Conservation (phyloP, 2,329 filamentous ascomycete species). For the Fusarium sp. region DNA sequence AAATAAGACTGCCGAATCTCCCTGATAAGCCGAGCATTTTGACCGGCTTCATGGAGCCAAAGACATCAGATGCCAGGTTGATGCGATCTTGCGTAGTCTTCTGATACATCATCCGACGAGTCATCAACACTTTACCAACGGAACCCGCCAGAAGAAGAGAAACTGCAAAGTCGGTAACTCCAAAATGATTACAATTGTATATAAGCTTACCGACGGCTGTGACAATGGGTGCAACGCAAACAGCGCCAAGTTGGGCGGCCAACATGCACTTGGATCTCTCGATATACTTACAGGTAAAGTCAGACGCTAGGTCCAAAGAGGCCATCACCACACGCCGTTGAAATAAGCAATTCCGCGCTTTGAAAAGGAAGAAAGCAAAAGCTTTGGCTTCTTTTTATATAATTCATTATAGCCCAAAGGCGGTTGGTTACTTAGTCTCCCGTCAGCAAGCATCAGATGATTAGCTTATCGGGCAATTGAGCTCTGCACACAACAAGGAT, state of each 20-base stretch:
- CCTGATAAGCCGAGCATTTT: slow-evolving; percentile 49
- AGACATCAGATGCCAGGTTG: slow-evolving; percentile 47
- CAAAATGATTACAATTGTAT: rapidly evolving
- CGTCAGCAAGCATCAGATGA: too few species aligned
- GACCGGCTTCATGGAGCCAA: slow-evolving; percentile 47
- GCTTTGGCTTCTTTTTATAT: neutral
- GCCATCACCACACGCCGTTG: slow-evolving; percentile 43
- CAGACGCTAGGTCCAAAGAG: slow-evolving; percentile 46
- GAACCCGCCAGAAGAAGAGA: slow-evolving; percentile 35
- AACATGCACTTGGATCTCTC: slow-evolving; percentile 28
- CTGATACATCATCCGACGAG: slow-evolving; percentile 45
- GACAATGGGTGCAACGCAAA: slow-evolving; percentile 47
- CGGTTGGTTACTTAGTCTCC: too few species aligned
- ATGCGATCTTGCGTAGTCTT: slow-evolving; percentile 48
- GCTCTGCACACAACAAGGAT: neutral
- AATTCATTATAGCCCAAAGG: slow-evolving; percentile 8
- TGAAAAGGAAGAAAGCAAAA: neutral
- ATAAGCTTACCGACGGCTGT: slow-evolving; percentile 44
- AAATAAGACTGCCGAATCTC: slow-evolving; percentile 39
- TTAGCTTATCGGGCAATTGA: too few species aligned
- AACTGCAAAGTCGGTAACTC: slow-evolving; percentile 22
- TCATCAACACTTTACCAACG: slow-evolving; percentile 42
- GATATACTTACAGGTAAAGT: slow-evolving; percentile 43
- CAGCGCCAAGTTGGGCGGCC: slow-evolving; percentile 46
- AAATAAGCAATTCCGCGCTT: neutral